Conservation (phyloP, 192 early-diverging fungal genomes). For the Mycoemilia scoparia region DNA sequence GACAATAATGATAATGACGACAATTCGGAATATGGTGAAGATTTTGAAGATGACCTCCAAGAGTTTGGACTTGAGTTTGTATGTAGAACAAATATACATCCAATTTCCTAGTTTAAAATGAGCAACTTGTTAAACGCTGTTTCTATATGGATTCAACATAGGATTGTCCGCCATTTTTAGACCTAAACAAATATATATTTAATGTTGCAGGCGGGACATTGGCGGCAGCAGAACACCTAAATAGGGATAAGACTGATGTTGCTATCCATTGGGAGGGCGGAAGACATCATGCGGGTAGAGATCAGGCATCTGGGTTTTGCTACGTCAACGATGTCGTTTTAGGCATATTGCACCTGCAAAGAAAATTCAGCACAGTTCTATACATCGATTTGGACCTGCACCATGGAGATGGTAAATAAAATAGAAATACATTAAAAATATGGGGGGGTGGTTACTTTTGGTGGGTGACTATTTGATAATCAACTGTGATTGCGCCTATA, state of each 20-base stretch:
- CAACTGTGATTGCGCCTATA: too few species aligned
- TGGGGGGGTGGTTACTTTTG: too few species aligned
- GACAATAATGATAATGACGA: not conserved
- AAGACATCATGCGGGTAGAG: slow-evolving; percentile 77
- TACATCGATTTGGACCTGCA: slow-evolving; percentile 97
- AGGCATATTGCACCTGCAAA: slow-evolving; percentile 66
- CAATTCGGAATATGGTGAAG: not conserved
- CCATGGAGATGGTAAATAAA: slow-evolving; percentile 97
- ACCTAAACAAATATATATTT: slow-evolving; percentile 11
- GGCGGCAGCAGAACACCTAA: slow-evolving; percentile 10
- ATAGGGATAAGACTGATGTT: slow-evolving; percentile 3
- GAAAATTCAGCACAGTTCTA: slow-evolving; percentile 62
- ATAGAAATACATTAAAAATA: too few species aligned
- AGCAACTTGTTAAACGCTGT: too few species aligned
- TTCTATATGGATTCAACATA: too few species aligned
- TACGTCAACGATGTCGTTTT: slow-evolving; percentile 98
- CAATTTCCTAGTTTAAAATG: too few species aligned
- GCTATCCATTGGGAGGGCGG: slow-evolving; percentile 96
- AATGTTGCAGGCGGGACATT: slow-evolving; percentile 23
- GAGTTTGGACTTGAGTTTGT: slow-evolving; percentile 18
- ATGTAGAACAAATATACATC: too few species aligned
- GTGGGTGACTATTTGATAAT: too few species aligned
- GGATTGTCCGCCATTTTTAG: slow-evolving; percentile 20
- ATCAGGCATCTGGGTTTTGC: slow-evolving; percentile 88
- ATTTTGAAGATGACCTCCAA: not conserved